Percentiles rank a stretch among this genome's conserved stretches.
Evolutionary conservation across 73 alveolate species (phyloP).

Genomic region (Diophrys sp.): DNA sequence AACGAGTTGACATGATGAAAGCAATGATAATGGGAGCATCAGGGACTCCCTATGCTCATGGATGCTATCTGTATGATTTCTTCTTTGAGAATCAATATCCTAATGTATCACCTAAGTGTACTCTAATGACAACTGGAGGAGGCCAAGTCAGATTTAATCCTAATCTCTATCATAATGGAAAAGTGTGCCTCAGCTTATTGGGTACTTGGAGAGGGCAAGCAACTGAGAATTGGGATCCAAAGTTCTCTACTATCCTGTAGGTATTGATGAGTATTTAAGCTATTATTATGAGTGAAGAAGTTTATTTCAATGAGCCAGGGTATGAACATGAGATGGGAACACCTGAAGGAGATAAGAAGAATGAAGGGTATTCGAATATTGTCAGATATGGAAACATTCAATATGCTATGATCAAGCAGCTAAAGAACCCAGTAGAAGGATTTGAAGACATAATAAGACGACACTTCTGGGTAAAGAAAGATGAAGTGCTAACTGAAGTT

Average conservation of each 20-base stretch:
- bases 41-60: conserved; percentile 97
- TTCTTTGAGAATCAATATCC: conserved; percentile 93
- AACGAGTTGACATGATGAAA: conserved; percentile 81
- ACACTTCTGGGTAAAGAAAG: conserved; percentile 92
- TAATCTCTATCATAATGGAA: conserved; percentile 93
- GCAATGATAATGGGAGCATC: conserved; percentile 92
- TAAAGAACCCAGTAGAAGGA: conserved; percentile 92
- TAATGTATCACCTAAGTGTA: conserved; percentile 91
- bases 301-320: conserved; percentile 97
- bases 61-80: conserved; percentile 90
- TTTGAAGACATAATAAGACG: conserved; percentile 89
- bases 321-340: conserved; percentile 95
- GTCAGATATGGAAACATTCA: conserved; percentile 92
- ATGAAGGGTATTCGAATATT: conserved; percentile 94
- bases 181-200: conserved; percentile 91
- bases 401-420: conserved; percentile 93
- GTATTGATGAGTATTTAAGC: conserved; percentile 93
- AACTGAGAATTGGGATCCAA: conserved; percentile 99
- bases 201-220: conserved; percentile 98
- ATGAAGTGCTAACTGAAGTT: conserved; percentile 85
- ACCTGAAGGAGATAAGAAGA: conserved; percentile 91
- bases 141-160: conserved; percentile 93
- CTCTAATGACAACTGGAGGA: conserved; percentile 93
- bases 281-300: conserved; percentile 95
- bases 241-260: conserved; percentile 88